phyloP scores from a whole-genome alignment of 805 yeast species.

The Candida takata region DNA sequence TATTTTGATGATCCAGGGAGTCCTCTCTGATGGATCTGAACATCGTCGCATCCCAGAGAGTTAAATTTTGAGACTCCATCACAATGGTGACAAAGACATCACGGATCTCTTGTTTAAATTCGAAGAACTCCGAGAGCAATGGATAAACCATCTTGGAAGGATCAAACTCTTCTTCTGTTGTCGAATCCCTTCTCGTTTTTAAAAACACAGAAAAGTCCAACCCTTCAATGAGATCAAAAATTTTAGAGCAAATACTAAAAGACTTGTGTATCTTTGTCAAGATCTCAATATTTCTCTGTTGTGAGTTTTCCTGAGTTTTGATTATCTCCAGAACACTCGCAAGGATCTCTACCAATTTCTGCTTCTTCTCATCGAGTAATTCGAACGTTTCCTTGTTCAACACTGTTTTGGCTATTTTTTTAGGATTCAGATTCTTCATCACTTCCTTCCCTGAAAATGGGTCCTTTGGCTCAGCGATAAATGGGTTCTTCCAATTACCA shows the following conservation, averaged over 20 bases:
- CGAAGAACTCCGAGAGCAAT: constrained; percentile 61
- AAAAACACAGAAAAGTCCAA: constrained; percentile 52
- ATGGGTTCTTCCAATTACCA: constrained; percentile 75
- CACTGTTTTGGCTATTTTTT: constrained; percentile 34
- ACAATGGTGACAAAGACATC: constrained; percentile 50
- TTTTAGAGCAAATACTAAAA: constrained; percentile 40
- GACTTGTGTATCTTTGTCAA: constrained; percentile 47
- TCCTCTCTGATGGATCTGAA: constrained; percentile 60
- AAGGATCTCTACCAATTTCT: constrained; percentile 32
- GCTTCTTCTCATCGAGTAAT: constrained; percentile 29
- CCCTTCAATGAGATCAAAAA: constrained; percentile 49
- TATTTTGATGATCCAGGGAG: constrained; percentile 24
- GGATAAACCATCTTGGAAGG: constrained; percentile 25
- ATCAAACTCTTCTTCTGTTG: constrained; percentile 11
- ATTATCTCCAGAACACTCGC: constrained; percentile 37
- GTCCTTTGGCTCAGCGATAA: constrained; percentile 34
- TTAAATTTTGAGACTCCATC: constrained; percentile 61
- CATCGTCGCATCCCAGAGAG: constrained; percentile 69
- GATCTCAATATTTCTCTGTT: constrained; percentile 44
- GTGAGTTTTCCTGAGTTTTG: constrained; percentile 31
- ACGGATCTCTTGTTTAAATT: constrained; percentile 66
- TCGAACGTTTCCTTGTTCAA: constrained; percentile 43
- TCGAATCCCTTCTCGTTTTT: constrained; percentile 12
- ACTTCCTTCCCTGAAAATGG: constrained; percentile 24
- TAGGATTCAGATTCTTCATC: constrained; percentile 16